A percentile compares a stretch with the other conserved stretches of the same genome.
Conservation (phyloP, 2,329 filamentous ascomycete species). For the Aspergillus intermedius region DNA sequence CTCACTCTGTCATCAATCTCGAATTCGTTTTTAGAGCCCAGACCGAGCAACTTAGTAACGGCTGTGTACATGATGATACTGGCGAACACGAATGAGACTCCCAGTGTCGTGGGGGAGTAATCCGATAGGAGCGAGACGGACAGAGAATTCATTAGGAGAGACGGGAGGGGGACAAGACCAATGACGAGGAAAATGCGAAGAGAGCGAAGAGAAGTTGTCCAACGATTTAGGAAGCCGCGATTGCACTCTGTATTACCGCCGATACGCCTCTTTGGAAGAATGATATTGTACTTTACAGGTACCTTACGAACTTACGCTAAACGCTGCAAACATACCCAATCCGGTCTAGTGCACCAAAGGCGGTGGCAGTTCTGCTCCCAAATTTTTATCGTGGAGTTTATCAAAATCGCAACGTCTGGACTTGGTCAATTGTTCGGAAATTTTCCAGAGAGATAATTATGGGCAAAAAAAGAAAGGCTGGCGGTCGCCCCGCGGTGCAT, state of each 20-base stretch:
- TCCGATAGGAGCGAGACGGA: conserved; percentile 14
- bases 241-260: too few species aligned
- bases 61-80: conserved; percentile 27
- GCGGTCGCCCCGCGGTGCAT: conserved; percentile 39
- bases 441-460: conserved; percentile 25
- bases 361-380: conserved; percentile 27
- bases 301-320: neutral
- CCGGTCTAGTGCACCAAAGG: conserved; percentile 14
- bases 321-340: conserved; percentile 16
- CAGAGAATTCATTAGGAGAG: conserved; percentile 16
- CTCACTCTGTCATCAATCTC: conserved; percentile 75
- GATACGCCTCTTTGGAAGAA: too few species aligned
- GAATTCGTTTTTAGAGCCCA: conserved; percentile 62
- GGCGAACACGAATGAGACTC: conserved; percentile 27
- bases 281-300: conserved; percentile 1
- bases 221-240: too few species aligned
- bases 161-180: conserved; percentile 6
- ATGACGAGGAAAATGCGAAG: conserved; percentile 2
- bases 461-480: conserved; percentile 63
- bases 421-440: neutral
- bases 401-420: conserved; percentile 6
- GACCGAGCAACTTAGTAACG: conserved; percentile 34
- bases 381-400: conserved; percentile 28
- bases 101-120: conserved; percentile 19
- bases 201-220: conserved; percentile 2